Evolutionary conservation across 2,329 filamentous ascomycete genomes (phyloP).

Genomic region (Colletotrichum karsti): DNA sequence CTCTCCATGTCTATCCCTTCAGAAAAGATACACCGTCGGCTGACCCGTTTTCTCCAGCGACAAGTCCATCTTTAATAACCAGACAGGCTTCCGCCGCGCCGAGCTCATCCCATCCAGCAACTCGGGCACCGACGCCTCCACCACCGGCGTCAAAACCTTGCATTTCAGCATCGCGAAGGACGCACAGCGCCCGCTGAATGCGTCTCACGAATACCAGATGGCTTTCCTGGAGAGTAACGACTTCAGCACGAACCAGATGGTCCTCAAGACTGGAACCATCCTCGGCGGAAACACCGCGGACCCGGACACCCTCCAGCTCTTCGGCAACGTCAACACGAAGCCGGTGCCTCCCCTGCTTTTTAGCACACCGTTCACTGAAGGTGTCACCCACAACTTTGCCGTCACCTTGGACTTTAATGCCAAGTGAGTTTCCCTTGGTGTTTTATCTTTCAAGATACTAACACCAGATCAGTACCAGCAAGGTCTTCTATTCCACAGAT

Average conservation of each 20-base stretch:
- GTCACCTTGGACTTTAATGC: slow-evolving; percentile 63
- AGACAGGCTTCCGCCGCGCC: slow-evolving; percentile 67
- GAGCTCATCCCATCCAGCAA: slow-evolving; percentile 62
- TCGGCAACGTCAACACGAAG: slow-evolving; percentile 54
- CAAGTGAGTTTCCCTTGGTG: slow-evolving; percentile 49
- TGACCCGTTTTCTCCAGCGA: slow-evolving; percentile 44
- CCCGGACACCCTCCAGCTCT: slow-evolving; percentile 53
- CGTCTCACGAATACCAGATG: slow-evolving; percentile 69
- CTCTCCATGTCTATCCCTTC: no score
- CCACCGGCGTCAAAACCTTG: slow-evolving; percentile 65
- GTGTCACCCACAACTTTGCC: slow-evolving; percentile 70
- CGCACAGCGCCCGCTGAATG: slow-evolving; percentile 58
- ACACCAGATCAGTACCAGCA: slow-evolving; percentile 53
- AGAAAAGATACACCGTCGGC: no score
- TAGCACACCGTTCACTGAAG: slow-evolving; percentile 55
- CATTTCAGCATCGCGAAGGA: slow-evolving; percentile 69
- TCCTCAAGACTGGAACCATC: slow-evolving; percentile 63
- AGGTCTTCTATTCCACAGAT: slow-evolving; percentile 65
- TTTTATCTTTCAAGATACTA: not conserved
- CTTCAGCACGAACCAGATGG: slow-evolving; percentile 60
- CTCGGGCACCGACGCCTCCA: slow-evolving; percentile 58
- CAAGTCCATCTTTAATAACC: slow-evolving; percentile 66
- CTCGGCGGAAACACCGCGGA: slow-evolving; percentile 45
- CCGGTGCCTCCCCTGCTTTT: slow-evolving; percentile 52
- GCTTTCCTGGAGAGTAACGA: slow-evolving; percentile 56